Conservation (phyloP, 2,329 filamentous ascomycete genomes). For the Helminthosporium solani region DNA sequence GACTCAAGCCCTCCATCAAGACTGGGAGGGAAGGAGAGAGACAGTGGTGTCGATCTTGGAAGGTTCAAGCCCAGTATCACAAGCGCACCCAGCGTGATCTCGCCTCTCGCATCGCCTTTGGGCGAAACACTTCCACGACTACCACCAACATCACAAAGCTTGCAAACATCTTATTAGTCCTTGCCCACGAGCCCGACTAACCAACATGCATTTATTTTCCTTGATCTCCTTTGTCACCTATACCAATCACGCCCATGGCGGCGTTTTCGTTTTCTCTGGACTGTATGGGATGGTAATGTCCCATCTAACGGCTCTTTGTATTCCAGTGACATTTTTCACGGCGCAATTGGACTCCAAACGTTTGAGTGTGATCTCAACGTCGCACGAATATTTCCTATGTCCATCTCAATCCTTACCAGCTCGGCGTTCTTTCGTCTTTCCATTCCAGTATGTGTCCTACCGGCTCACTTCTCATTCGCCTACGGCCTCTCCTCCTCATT, state of each 20-base stretch:
- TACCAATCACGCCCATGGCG: slow-evolving; percentile 10
- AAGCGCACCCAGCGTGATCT: slow-evolving; percentile 16
- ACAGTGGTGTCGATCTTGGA: slow-evolving; percentile 41
- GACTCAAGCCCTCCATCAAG: slow-evolving; percentile 12
- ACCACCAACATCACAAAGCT: slow-evolving; percentile 19
- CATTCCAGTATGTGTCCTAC: no score
- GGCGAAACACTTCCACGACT: slow-evolving; percentile 27
- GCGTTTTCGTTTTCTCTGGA: slow-evolving; percentile 6
- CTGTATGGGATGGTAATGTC: slow-evolving; percentile 2
- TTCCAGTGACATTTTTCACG: slow-evolving; percentile 6
- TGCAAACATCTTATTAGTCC: slow-evolving; percentile 17
- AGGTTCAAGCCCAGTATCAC: slow-evolving; percentile 23
- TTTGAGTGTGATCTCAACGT: slow-evolving; percentile 39
- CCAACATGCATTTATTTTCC: slow-evolving; percentile 9
- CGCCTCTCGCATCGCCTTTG: slow-evolving; percentile 31
- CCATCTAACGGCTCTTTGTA: slow-evolving; percentile 10
- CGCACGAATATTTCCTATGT: slow-evolving; percentile 36
- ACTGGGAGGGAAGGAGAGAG: slow-evolving; percentile 34
- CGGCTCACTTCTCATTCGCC: no score
- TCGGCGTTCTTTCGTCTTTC: neutral
- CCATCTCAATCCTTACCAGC: neutral
- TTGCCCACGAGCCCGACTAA: neutral
- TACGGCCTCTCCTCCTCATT: no score
- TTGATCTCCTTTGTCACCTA: slow-evolving; percentile 12
- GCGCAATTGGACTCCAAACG: slow-evolving; percentile 31